Evolutionary conservation across 495 filamentous ascomycete genomes (phyloP), one percentile per base, ranked within the genome.

Genomic region (Halenospora varia): DNA sequence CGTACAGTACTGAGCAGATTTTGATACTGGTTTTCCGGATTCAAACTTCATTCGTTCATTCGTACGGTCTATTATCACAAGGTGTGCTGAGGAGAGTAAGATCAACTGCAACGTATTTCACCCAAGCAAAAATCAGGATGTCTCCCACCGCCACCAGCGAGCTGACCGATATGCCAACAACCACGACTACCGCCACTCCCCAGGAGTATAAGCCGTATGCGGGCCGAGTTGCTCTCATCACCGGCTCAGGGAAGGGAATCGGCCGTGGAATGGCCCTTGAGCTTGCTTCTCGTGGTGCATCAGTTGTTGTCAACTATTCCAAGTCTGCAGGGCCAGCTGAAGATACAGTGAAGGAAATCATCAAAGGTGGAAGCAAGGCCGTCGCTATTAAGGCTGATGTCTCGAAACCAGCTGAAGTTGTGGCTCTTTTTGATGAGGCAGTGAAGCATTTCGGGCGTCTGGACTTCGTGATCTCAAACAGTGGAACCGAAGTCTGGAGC

Each of bases 261-360:
- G 89, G 89, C 50, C 76, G 79, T 17, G 87, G 84, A 25, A 88
- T 89, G 59, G 88, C 88, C 35, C 77, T 90, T 18, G 89, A 91
- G 70, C 84, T 93, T 44, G 89, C 81, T 59, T 78, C 78, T 61
- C 83, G 86, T 61, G 87, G 87, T 8, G 85, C 85, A 46, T 83
- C 79, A 47, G 82, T 93, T 24, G 78, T 88, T 40, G 79, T 93
- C 72, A 93, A 93, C 81, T 93, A 90, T 71, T 81, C 83, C 56
- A 81, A 81, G 59, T 82, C 79, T 60, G 75, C 78, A 17, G 71
- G 73, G 11, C 76, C 78, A 18, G 89, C 89, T 26, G 75, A 88
- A 22, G 77, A 83, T 62, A 81, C 87, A 45, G 82, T 85, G 55
- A 55, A 71, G 20, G 75, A 82, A 55, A 88, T 93, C 66, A 68